Evolutionary conservation across 192 early-diverging fungal genomes (phyloP).

Genomic region (Glomus cerebriforme): DNA sequence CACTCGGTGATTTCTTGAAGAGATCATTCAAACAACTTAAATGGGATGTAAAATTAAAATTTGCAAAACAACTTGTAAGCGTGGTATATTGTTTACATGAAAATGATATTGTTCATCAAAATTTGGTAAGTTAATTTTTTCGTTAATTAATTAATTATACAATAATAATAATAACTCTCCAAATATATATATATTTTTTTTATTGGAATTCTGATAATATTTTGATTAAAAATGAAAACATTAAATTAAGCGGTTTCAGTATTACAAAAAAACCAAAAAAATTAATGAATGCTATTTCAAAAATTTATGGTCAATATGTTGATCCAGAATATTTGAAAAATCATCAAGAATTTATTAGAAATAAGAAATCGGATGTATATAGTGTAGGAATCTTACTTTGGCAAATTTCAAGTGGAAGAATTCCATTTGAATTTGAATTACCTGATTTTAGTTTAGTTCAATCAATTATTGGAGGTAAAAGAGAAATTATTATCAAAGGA

Average conservation of each 20-base stretch:
- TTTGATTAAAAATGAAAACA: not conserved
- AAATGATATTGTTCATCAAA: slow-evolving; percentile 1
- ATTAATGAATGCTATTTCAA: not conserved
- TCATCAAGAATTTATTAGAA: slow-evolving; percentile 1
- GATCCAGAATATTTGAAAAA: slow-evolving; percentile 2
- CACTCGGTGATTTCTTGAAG: not conserved
- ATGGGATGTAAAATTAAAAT: not conserved
- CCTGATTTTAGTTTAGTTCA: not conserved
- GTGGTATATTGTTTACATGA: not conserved
- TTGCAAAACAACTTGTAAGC: not conserved
- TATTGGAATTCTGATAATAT: not conserved
- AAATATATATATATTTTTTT: no score
- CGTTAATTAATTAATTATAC: no score
- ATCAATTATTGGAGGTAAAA: not conserved
- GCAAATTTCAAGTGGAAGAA: slow-evolving; percentile 1
- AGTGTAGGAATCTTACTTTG: slow-evolving; percentile 12
- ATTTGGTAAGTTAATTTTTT: not conserved
- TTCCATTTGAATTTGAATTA: not conserved
- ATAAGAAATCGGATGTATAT: not conserved
- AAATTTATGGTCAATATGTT: not conserved
- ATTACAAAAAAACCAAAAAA: not conserved
- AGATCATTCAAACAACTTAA: not conserved
- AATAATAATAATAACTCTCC: no score
- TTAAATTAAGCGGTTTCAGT: slow-evolving; percentile 1
- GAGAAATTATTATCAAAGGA: slow-evolving; percentile 7